Percentiles rank a stretch among this genome's conserved stretches.
These are phyloP conservation scores for Evernia prunastri DNA, from an alignment of 495 filamentous ascomycete species.

Conservation along the genomic window DNA sequence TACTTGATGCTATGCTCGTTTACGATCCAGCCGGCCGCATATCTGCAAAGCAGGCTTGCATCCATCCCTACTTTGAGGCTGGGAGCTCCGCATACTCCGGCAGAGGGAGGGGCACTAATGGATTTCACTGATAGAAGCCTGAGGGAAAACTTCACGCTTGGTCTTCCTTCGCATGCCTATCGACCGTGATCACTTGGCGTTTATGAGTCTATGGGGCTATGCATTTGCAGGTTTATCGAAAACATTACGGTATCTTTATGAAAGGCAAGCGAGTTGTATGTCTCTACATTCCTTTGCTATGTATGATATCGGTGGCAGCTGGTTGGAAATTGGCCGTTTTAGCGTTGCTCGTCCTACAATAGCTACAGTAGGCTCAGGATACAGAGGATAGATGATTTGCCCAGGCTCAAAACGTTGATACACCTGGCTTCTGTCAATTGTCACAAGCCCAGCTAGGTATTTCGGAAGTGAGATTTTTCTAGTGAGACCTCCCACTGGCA, in stretches of 20 bases:
- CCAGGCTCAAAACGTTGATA: neutral
- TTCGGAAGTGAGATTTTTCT: too few species aligned
- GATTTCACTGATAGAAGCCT: conserved; percentile 32
- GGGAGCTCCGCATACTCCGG: conserved; percentile 50
- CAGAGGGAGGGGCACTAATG: conserved; percentile 37
- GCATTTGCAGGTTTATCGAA: conserved; percentile 6
- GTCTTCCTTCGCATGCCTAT: neutral
- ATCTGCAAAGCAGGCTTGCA: conserved; percentile 89
- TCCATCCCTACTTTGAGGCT: conserved; percentile 86
- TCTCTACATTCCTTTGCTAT: conserved; percentile 13
- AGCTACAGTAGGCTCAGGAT: conserved; percentile 12
- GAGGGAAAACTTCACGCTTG: neutral
- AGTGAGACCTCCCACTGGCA: conserved; percentile 15
- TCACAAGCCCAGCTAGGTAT: neutral
- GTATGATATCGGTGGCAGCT: conserved; percentile 11
- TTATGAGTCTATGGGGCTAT: conserved; percentile 17
- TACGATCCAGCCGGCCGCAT: conserved; percentile 93
- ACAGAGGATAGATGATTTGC: conserved; percentile 11
- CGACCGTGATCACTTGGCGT: conserved; percentile 4
- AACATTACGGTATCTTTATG: conserved; percentile 8
- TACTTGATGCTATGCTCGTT: conserved; percentile 84
- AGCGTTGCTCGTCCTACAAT: conserved; percentile 3
- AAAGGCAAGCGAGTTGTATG: conserved; percentile 11
- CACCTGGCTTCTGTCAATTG: neutral
- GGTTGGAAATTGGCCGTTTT: conserved; percentile 3